A percentile compares a stretch with the other conserved stretches of the same genome.
Evolutionary conservation across 2,329 filamentous ascomycete species (phyloP).

Genomic region (Cercospora nicotianae): DNA sequence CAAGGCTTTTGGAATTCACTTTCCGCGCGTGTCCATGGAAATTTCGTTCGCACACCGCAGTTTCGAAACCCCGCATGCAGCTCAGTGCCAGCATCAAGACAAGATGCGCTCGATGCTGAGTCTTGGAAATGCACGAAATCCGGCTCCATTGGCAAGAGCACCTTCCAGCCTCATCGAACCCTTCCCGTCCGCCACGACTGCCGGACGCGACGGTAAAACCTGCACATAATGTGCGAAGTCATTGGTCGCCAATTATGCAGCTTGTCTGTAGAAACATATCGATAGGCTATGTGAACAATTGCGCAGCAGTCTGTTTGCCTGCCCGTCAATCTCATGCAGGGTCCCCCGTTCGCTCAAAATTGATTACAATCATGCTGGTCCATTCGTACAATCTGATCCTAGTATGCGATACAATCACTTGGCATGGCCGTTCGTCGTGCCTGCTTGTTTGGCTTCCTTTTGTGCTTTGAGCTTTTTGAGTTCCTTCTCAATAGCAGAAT

Average conservation of each 20-base stretch:
- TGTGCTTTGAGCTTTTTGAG: constrained; percentile 69
- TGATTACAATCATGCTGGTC: not conserved
- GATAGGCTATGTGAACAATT: not conserved
- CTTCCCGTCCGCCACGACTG: not conserved
- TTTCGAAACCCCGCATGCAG: not conserved
- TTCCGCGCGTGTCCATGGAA: not conserved
- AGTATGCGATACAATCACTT: constrained; percentile 18
- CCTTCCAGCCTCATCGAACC: not conserved
- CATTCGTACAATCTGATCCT: constrained; percentile 1
- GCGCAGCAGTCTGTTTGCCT: not conserved
- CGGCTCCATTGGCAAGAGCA: not conserved
- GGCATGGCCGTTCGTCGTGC: constrained; percentile 30
- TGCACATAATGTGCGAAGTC: not conserved
- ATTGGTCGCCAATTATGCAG: not conserved
- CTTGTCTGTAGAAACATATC: not conserved
- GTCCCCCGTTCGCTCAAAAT: not conserved
- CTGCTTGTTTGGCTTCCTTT: constrained; percentile 49
- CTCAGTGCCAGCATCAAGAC: not conserved
- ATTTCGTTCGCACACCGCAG: not conserved
- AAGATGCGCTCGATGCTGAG: not conserved
- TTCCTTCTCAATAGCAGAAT: constrained; percentile 72
- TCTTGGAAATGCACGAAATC: not conserved
- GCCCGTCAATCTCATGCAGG: not conserved
- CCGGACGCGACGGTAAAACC: not conserved
- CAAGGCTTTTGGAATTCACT: not conserved